phyloP scores from a whole-genome alignment of 495 filamentous ascomycete species.

The Bathelium albidoporum region DNA sequence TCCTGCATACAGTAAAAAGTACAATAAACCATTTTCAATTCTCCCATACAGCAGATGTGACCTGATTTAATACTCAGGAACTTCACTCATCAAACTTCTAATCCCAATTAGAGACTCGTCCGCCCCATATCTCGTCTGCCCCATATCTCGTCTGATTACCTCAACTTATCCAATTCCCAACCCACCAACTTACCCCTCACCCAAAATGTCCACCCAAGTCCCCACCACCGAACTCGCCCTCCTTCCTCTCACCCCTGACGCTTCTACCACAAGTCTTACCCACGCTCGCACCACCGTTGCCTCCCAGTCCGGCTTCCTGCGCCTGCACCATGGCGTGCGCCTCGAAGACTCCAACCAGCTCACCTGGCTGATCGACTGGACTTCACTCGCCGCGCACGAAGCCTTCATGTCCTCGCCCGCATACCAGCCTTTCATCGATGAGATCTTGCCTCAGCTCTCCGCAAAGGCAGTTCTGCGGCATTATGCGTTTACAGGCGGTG shows the following conservation, averaged over 20 bases:
- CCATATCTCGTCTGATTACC: no score
- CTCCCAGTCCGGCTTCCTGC: neutral
- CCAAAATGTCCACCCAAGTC: neutral
- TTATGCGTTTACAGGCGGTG: neutral
- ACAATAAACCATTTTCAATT: no score
- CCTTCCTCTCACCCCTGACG: neutral
- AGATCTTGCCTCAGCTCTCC: neutral
- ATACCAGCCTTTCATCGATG: neutral
- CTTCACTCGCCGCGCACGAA: neutral
- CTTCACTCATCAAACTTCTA: no score
- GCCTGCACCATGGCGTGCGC: neutral
- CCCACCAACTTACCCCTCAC: neutral
- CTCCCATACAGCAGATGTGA: no score
- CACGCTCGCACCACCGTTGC: neutral
- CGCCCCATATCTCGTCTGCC: no score
- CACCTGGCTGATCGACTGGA: neutral
- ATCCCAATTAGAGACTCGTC: no score
- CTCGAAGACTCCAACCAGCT: neutral
- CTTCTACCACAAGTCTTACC: neutral
- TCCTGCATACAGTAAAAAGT: no score
- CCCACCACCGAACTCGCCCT: constrained; percentile 1
- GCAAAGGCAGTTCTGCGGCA: neutral
- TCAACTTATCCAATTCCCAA: neutral
- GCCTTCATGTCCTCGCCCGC: neutral
- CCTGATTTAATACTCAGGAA: no score